phyloP scores from a whole-genome alignment of 73 alveolate genomes.

The Breviolum minutum region DNA sequence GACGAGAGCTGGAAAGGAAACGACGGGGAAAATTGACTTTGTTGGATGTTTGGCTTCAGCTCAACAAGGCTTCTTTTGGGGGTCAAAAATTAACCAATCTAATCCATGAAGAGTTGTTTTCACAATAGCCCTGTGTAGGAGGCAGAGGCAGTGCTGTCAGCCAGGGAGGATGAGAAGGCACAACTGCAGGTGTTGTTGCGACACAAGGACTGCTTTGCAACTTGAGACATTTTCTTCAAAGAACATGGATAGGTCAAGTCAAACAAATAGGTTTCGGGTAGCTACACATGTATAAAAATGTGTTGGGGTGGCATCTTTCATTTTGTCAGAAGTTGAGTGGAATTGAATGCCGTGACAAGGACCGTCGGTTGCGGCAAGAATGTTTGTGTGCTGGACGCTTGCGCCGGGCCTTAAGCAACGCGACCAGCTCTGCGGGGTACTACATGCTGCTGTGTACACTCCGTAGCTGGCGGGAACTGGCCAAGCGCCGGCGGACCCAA shows the following conservation, averaged over 20 bases:
- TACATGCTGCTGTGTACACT: slow-evolving; percentile 69
- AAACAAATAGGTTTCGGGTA: neutral
- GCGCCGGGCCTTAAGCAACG: slow-evolving; percentile 36
- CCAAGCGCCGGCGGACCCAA: neutral
- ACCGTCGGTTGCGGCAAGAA: slow-evolving; percentile 65
- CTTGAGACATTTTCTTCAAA: too few species aligned
- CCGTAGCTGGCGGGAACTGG: slow-evolving; percentile 51
- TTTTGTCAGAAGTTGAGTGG: too few species aligned
- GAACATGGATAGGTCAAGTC: too few species aligned
- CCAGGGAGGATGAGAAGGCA: slow-evolving; percentile 41
- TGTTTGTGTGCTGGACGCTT: slow-evolving; percentile 18
- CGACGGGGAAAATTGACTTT: neutral
- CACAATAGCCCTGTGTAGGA: neutral
- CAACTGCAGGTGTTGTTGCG: slow-evolving; percentile 37
- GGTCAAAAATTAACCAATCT: neutral
- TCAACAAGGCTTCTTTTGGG: neutral
- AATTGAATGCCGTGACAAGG: neutral
- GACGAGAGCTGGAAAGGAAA: slow-evolving; percentile 23
- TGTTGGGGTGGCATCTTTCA: neutral
- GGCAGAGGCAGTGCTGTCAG: slow-evolving; percentile 52
- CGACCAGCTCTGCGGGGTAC: slow-evolving; percentile 72
- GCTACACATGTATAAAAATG: too few species aligned
- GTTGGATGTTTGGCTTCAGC: neutral
- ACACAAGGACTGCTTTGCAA: slow-evolving; percentile 25
- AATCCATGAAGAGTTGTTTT: neutral